These are phyloP conservation scores for Cordyceps militaris DNA, from an alignment of 2,329 filamentous ascomycete genomes.

Conservation along the genomic window DNA sequence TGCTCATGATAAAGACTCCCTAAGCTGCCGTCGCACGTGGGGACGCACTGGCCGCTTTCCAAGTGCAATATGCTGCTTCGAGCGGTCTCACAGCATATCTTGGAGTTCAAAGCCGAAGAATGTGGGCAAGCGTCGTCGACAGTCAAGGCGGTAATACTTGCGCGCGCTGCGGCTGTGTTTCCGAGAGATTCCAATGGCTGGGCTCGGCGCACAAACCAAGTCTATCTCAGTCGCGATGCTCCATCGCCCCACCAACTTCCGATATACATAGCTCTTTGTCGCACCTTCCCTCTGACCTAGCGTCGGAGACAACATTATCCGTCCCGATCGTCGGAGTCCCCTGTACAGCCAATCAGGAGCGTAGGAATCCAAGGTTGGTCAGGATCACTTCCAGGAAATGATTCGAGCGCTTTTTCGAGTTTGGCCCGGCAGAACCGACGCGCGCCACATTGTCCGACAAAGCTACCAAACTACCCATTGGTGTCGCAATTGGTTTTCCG, in stretches of 20 bases:
- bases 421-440: not conserved
- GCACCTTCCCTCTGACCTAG: not conserved
- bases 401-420: slow-evolving; percentile 2
- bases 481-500: not conserved
- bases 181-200: not conserved
- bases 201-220: slow-evolving; percentile 3
- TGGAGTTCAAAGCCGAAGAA: not conserved
- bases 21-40: slow-evolving; percentile 16
- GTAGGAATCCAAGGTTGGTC: slow-evolving; percentile 5
- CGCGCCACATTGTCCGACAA: not conserved
- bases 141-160: not conserved
- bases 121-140: not conserved
- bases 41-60: slow-evolving; percentile 18
- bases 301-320: not conserved
- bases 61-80: not conserved
- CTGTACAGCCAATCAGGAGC: not conserved
- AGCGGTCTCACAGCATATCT: not conserved
- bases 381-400: not conserved
- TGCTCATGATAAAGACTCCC: slow-evolving; percentile 60
- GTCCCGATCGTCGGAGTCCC: not conserved
- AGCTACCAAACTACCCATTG: not conserved
- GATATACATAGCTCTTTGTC: not conserved
- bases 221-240: not conserved
- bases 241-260: slow-evolving; percentile 9
- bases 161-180: not conserved